Percentiles rank a stretch among this genome's conserved stretches.
phyloP scores from a whole-genome alignment of 108 stramenopile species.

The Pseudonitzschia multiseries region DNA sequence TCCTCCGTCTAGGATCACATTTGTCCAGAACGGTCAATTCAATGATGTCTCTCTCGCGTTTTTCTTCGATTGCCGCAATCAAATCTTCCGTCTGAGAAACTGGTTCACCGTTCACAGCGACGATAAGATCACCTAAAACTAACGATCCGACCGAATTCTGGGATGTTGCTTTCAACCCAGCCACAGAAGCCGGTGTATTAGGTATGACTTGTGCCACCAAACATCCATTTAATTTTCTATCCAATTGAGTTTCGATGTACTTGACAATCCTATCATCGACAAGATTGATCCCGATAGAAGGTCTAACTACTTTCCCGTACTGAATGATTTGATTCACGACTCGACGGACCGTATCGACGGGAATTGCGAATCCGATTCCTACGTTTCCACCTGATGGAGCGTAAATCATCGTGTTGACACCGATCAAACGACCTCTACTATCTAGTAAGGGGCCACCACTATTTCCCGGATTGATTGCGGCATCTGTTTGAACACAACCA shows the following conservation, averaged over 20 bases:
- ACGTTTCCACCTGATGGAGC: conserved; percentile 73
- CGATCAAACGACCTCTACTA: conserved; percentile 82
- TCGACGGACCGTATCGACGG: conserved; percentile 74
- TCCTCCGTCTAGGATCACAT: neutral
- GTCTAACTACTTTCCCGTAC: conserved; percentile 72
- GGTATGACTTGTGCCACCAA: conserved; percentile 59
- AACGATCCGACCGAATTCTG: conserved; percentile 48
- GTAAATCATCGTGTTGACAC: conserved; percentile 88
- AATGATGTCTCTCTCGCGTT: conserved; percentile 61
- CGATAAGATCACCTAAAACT: conserved; percentile 62
- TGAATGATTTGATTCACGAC: conserved; percentile 79
- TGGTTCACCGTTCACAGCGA: conserved; percentile 51
- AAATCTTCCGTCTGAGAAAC: conserved; percentile 66
- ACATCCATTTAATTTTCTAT: conserved; percentile 53
- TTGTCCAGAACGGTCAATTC: neutral
- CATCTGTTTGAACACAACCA: conserved; percentile 86
- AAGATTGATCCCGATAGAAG: conserved; percentile 81
- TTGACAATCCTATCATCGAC: conserved; percentile 56
- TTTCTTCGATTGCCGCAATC: conserved; percentile 68
- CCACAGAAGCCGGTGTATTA: conserved; percentile 47
- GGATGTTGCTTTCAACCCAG: conserved; percentile 45
- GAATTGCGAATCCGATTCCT: conserved; percentile 88
- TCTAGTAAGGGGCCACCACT: conserved; percentile 82
- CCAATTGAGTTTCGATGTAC: conserved; percentile 49
- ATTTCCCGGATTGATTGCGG: conserved; percentile 70